Evolutionary conservation across 2,329 filamentous ascomycete genomes (phyloP).

Genomic region (Diaporthe destruens): DNA sequence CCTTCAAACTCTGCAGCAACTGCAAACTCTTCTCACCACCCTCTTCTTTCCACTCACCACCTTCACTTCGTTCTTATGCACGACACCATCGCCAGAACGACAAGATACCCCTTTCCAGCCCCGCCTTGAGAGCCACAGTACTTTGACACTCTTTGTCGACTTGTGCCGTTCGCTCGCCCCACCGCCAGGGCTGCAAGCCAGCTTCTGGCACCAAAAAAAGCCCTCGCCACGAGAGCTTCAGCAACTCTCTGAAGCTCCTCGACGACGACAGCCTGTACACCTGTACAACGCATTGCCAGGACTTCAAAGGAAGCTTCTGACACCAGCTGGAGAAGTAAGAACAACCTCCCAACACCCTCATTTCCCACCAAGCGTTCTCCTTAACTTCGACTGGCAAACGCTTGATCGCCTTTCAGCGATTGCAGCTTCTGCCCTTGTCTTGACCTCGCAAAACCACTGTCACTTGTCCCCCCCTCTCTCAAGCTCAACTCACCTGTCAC

Average conservation of each 20-base stretch:
- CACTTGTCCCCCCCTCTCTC: not conserved
- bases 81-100: conserved; percentile 15
- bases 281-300: conserved; percentile 31
- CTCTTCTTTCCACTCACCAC: not conserved
- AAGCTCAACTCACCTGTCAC: not conserved
- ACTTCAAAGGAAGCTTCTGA: conserved; percentile 21
- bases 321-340: conserved; percentile 1
- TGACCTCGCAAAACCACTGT: not conserved
- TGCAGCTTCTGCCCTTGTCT: too few relatives aligned
- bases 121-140: conserved; percentile 1
- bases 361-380: not conserved
- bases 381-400: not conserved
- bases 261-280: conserved; percentile 11
- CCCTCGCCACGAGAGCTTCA: not conserved
- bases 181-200: conserved; percentile 25
- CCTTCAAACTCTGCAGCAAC: not conserved
- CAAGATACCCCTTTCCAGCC: conserved; percentile 1
- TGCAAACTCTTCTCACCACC: conserved; percentile 22
- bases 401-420: not conserved
- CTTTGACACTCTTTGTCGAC: conserved; percentile 3
- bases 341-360: not conserved
- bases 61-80: conserved; percentile 4
- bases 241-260: conserved; percentile 14
- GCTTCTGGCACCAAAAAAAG: not conserved
- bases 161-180: conserved; percentile 14